Evolutionary conservation across 192 early-diverging fungal species (phyloP), one percentile per base, ranked within the genome.

Genomic region (Rhizophlyctis rosea): DNA sequence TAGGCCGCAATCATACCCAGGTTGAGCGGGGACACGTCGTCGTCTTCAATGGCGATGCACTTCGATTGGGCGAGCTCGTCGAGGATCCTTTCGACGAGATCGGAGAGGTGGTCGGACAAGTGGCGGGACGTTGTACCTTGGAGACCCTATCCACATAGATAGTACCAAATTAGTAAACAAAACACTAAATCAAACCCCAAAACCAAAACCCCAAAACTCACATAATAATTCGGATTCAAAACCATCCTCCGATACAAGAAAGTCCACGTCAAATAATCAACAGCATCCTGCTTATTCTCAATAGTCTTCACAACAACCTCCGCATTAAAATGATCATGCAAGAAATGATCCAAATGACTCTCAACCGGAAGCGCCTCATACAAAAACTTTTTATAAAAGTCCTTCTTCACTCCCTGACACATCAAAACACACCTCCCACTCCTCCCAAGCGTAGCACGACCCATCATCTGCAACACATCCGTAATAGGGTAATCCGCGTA

Each of bases 211-310:
- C n/a, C n/a, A n/a, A n/a, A n/a, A n/a, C n/a, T n/a, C n/a, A n/a
- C n/a, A 62, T 73, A 72, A 76, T 94, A 99, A 69, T 98, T 98
- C 7, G 97, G 97, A 72, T 99, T 99, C 68, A 93, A 83, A 9
- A 89, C 81, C 86, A 99, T 86, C 27, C 97, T 87, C 48, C 97
- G 89, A 80, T 98, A 99, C 54, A 98, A 67, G 77, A 98, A 91
- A 29, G 96, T 94, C 97, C 97, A 99, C 0, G 97, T 99, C 56
- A 99, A 74, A 58, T 98, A 99, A 59, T 99, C 97, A 0, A 99
- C 93, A 0, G 97, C 97, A 69, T 98, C 95, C 70, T 99, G 94
- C 80, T 96, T 98, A 72, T 89, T 95, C 69, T 90, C 88, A 47
- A 99, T 94, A 0, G 93, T 94, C 67, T 90, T 89, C 31, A 93